Base-by-base conservation (phyloP, 371 early-diverging fungal genomes). In the Mucor saturninus region DNA sequence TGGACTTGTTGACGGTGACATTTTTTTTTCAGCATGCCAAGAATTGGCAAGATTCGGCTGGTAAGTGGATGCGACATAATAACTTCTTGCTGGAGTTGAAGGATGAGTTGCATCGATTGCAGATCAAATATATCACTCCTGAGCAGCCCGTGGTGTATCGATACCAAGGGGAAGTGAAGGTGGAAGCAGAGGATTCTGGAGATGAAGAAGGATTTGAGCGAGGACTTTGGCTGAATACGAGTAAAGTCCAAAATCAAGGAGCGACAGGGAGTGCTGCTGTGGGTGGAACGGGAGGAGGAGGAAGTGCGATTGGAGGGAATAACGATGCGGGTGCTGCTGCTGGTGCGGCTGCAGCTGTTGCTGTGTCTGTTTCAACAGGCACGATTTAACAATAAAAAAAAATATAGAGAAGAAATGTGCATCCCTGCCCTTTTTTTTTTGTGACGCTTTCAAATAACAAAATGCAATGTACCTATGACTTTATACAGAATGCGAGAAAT, bases 1-100 rank as follows among this genome's bases (percentile, higher is more conserved):
- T 68, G 39, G 76, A 79, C 54, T 42, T 60, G 32, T 64, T 76
- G 15, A 72, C 70, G 0, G 13, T 76, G 7, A 65, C 70, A 0
- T 70, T 76, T 38, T 79, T 67, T 49, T 74, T 92, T 55, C 81
- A 84, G 49, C 88, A 91, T 74, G 83, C 84, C 50, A 74, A 83
- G 14, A 91, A 90, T 57, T 91, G 89, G 89, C 90, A 91, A 62
- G 91, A 91, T 61, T 65, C 76, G 2, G 82, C 83, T 6, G 83
- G 83, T 30, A 76, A 89, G 8, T 86, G 82, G 84, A 51, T 76
- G 8, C 75, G 89, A 11, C 74, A 87, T 37, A 87, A 83, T 43
- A 83, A 80, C 68, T 91, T 86, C 66, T 79, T 89, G 76, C 76
- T 79, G 68, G 80, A 83, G 39, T 68, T 91, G 32, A 85, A 85